Percentiles rank a stretch among this genome's conserved stretches.
Evolutionary conservation across 768 basidiomycete species (phyloP).

Genomic region (Kwoniella mangroviensis): DNA sequence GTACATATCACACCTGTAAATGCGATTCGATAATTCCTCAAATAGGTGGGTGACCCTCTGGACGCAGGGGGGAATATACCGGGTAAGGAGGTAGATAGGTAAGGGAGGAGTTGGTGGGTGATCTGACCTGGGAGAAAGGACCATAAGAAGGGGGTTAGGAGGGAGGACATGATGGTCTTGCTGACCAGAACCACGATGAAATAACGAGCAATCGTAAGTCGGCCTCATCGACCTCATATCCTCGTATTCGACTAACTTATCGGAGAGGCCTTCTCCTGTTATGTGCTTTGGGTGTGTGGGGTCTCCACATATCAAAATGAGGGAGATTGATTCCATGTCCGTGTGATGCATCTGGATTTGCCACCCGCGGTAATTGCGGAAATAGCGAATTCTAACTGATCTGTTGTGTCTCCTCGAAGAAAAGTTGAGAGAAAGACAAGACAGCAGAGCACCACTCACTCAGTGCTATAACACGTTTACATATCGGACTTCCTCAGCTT

Average conservation of each 20-base stretch:
- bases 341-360: not conserved
- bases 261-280: too few species aligned
- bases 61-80: slow-evolving; percentile 37
- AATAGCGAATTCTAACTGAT: not conserved
- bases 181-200: not conserved
- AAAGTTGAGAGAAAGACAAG: slow-evolving; percentile 6
- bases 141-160: slow-evolving; percentile 40
- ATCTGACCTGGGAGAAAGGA: slow-evolving; percentile 38
- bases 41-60: slow-evolving; percentile 27
- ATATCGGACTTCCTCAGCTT: not conserved
- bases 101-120: slow-evolving; percentile 36
- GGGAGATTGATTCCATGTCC: slow-evolving; percentile 1
- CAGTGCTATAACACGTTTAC: slow-evolving; percentile 15
- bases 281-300: too few species aligned
- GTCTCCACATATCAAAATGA: too few species aligned
- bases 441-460: not conserved
- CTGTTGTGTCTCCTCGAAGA: not conserved
- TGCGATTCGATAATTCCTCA: slow-evolving; percentile 33
- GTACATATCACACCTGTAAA: slow-evolving; percentile 31
- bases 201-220: too few species aligned
- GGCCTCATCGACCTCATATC: too few species aligned
- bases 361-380: slow-evolving; percentile 16
- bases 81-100: slow-evolving; percentile 34
- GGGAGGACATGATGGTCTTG: slow-evolving; percentile 9
- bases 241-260: too few species aligned